Evolutionary conservation across 352 stramenopile species (phyloP), one percentile per base, ranked within the genome.

Genomic region (Phytophthora pini): DNA sequence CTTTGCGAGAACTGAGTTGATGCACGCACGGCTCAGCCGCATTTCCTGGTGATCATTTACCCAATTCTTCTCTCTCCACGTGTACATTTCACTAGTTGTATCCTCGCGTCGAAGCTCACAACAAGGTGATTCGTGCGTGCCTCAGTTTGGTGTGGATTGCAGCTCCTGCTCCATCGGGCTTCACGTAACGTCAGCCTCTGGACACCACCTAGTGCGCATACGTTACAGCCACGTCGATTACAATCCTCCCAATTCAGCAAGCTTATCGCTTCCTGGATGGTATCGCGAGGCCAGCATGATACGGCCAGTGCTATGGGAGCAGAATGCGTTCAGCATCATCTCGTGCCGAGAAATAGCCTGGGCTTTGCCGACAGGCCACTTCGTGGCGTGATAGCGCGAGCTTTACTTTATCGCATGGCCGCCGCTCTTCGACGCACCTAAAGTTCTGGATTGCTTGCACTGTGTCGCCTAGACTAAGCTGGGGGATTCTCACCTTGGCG

Each of bases 121-220:
- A n/a, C 4, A 3, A 12, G 24, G 47, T 65, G 50, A 67, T 56
- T n/a, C 50, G 48, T 47, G 58, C 31, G 12, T 32, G 46, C 31
- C 58, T 66, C 40, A 61, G 26, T 49, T 68, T 68, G 43, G 36
- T 62, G 60, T 22, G n/a, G 12, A 52, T 59, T 45, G 36, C 27
- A 12, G 22, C 31, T 52, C 40, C 29, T 48, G 27, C 45, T 64
- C 31, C 10, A 53, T 61, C 40, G 10, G 34, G 31, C 5, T 39
- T 10, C 44, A 61, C 12, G 50, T 46, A 68, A 68, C 59, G 43
- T 7, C 34, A 13, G 4, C 0, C 50, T 56, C 59, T 32, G 59
- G 40, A 22, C 32, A 17, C 47, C 39, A 2, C 38, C 38, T 9
- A 41, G 15, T 17, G 36, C 36, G 36, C 13, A 12, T 17, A 6